phyloP scores from a whole-genome alignment of 352 stramenopile genomes.

The Pythium rhizo-oryzae region DNA sequence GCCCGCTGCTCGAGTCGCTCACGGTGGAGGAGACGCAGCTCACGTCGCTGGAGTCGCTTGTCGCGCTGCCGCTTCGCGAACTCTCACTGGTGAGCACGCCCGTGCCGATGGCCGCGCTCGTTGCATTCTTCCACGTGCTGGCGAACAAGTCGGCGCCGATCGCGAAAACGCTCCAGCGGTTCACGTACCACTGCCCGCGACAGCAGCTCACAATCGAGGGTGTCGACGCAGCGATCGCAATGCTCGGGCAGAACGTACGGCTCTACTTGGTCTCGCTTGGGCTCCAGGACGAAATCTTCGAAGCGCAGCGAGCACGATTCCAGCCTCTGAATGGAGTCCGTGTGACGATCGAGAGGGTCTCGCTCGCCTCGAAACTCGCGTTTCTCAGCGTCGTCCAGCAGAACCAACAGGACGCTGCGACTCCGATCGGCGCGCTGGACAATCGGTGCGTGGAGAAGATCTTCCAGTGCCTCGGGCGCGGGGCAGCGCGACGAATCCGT shows the following conservation, averaged over 20 bases:
- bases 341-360: not conserved
- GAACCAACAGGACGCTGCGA: not conserved
- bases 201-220: not conserved
- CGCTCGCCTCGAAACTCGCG: not conserved
- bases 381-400: slow-evolving; percentile 1
- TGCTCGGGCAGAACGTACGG: not conserved
- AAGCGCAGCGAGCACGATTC: not conserved
- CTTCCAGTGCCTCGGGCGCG: not conserved
- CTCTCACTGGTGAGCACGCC: not conserved
- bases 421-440: not conserved
- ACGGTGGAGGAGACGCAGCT: not conserved
- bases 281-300: not conserved
- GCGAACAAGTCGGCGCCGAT: not conserved
- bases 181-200: not conserved
- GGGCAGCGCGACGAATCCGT: not conserved
- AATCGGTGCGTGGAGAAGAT: not conserved
- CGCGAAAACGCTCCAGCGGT: not conserved
- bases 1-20: slow-evolving; percentile 2
- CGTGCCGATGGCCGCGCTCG: slow-evolving; percentile 4
- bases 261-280: slow-evolving; percentile 5
- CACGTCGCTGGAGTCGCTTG: not conserved
- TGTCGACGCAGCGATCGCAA: slow-evolving; percentile 1
- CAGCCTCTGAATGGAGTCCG: not conserved
- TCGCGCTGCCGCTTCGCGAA: not conserved
- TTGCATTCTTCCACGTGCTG: slow-evolving; percentile 2